Percentiles rank a stretch among this genome's conserved stretches.
phyloP scores from a whole-genome alignment of 176 grass and related monocot species.

The Secale cereale region DNA sequence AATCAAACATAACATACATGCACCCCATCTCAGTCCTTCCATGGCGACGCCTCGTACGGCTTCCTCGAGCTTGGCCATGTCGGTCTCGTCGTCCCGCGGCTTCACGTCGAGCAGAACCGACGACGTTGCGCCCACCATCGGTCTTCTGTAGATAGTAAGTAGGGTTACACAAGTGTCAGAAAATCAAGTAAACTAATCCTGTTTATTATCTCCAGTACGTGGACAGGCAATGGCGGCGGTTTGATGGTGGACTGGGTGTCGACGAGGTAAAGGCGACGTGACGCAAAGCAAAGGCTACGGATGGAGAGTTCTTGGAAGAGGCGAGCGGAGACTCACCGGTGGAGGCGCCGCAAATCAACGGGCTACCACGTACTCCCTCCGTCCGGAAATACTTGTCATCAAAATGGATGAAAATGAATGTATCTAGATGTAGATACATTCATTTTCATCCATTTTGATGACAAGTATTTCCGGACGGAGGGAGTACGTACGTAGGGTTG shows the following conservation, averaged over 20 bases:
- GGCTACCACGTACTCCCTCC: no score
- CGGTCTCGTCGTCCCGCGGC: background rate
- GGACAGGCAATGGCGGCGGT: no score
- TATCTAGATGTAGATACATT: no score
- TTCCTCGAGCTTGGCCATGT: conserved; percentile 7
- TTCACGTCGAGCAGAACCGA: conserved; percentile 2
- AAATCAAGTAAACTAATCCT: no score
- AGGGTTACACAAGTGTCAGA: no score
- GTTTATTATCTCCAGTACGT: background rate
- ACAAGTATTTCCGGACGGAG: no score
- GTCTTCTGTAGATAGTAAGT: no score
- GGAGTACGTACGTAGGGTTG: background rate
- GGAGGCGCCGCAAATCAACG: background rate
- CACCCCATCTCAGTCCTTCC: background rate
- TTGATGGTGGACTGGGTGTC: background rate
- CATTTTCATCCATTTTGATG: no score
- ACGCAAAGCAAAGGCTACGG: no score
- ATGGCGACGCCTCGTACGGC: background rate
- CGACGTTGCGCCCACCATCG: background rate
- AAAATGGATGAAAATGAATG: no score
- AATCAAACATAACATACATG: background rate
- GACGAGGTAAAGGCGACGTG: background rate
- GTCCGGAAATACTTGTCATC: no score
- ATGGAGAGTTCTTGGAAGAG: no score
- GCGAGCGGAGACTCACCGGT: background rate